A percentile compares a stretch with the other conserved stretches of the same genome.
phyloP scores from a whole-genome alignment of 305 asterid genomes.

The Petunia hybrid region DNA sequence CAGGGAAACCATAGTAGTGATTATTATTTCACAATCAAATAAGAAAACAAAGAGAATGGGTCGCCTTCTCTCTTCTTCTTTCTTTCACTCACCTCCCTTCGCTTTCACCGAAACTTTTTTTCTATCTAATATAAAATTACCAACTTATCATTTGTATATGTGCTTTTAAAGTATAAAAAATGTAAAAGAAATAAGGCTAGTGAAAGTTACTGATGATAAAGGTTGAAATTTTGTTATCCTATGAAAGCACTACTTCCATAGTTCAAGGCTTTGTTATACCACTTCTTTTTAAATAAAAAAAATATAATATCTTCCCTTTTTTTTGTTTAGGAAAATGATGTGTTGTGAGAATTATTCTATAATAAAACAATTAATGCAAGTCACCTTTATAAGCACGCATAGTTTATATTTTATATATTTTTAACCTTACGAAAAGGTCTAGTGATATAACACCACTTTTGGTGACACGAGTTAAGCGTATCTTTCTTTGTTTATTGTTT shows the following conservation, averaged over 20 bases:
- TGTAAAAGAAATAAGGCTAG: constrained; percentile 39
- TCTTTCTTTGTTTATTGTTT: constrained; percentile 30
- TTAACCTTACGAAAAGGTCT: constrained; percentile 12
- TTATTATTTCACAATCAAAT: constrained; percentile 45
- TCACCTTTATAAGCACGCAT: constrained; percentile 28
- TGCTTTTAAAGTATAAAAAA: constrained; percentile 39
- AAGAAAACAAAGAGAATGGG: constrained; percentile 48
- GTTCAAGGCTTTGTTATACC: constrained; percentile 30
- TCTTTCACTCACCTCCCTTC: constrained; percentile 54
- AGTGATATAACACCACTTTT: constrained; percentile 30
- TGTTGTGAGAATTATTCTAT: background rate
- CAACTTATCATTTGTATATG: constrained; percentile 45
- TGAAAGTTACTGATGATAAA: constrained; percentile 44
- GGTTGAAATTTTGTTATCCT: constrained; percentile 30
- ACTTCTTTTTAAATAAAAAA: background rate
- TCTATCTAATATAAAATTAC: constrained; percentile 41
- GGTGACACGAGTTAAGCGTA: constrained; percentile 30
- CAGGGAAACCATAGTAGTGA: constrained; percentile 43
- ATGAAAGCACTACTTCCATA: constrained; percentile 29
- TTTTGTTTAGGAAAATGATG: constrained; percentile 22
- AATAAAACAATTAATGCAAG: constrained; percentile 22
- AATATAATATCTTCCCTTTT: constrained; percentile 16
- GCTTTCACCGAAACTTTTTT: constrained; percentile 59
- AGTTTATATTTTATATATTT: constrained; percentile 25
- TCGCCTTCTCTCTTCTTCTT: constrained; percentile 60